These are phyloP conservation scores for Corrigiola litoralis DNA, from an alignment of 179 eudicot species.

Conservation along the genomic window DNA sequence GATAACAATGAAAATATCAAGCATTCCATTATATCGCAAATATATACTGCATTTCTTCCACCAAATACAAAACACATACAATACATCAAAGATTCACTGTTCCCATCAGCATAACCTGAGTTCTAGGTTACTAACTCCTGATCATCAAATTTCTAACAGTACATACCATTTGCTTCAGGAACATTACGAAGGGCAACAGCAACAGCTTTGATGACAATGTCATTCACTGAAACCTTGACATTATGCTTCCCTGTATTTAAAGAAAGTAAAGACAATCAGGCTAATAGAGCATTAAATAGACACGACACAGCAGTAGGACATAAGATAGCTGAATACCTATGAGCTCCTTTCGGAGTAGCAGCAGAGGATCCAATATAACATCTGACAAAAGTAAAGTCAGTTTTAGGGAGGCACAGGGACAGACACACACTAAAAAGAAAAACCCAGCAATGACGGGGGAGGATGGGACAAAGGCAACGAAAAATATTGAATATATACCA, in stretches of 20 bases:
- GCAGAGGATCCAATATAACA: slow-evolving; percentile 87
- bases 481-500: neutral
- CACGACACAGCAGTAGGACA: neutral
- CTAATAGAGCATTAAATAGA: neutral
- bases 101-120: neutral
- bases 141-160: neutral
- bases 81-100: neutral
- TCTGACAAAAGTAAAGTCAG: slow-evolving; percentile 43
- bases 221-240: slow-evolving; percentile 96
- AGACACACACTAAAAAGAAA: neutral
- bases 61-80: neutral
- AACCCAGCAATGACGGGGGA: neutral
- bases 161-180: slow-evolving; percentile 89
- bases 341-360: slow-evolving; percentile 79
- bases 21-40: neutral
- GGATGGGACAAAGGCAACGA: neutral
- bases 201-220: slow-evolving; percentile 95
- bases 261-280: slow-evolving; percentile 6
- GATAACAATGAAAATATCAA: too few relatives aligned
- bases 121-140: neutral
- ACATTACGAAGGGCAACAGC: slow-evolving; percentile 86
- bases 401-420: neutral
- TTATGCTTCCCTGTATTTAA: slow-evolving; percentile 59
- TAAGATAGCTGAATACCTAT: slow-evolving; percentile 49
- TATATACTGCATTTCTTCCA: neutral